Evolutionary conservation across 768 basidiomycete genomes (phyloP).

Genomic region (Agrocybe pediades): DNA sequence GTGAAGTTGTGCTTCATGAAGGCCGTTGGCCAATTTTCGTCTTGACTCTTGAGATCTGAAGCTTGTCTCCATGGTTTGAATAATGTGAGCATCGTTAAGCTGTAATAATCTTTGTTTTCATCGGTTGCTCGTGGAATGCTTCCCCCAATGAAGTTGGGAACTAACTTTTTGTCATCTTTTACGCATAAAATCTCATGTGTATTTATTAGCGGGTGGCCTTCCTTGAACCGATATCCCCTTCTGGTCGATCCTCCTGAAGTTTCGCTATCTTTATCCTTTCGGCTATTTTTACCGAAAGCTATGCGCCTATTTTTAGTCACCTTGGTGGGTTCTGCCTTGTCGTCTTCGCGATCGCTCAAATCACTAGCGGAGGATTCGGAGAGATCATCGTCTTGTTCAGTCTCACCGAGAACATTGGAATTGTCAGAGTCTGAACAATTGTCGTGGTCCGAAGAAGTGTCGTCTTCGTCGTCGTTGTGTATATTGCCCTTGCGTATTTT

Average conservation of each 20-base stretch:
- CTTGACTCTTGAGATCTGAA: constrained; percentile 16
- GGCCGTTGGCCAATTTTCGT: constrained; percentile 24
- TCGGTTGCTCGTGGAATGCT: constrained; percentile 27
- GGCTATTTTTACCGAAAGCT: too few species aligned
- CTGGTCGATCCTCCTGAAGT: too few species aligned
- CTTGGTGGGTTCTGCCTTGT: too few species aligned
- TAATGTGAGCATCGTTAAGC: constrained; percentile 28
- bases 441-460: too few species aligned
- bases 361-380: too few species aligned
- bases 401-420: too few species aligned
- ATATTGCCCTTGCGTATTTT: background rate
- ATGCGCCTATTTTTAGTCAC: too few species aligned
- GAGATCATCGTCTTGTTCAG: too few species aligned
- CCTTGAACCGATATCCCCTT: constrained; percentile 4
- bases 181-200: constrained; percentile 21
- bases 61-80: constrained; percentile 32
- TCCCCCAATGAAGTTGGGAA: constrained; percentile 30
- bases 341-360: too few species aligned
- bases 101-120: constrained; percentile 30
- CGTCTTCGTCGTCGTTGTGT: too few species aligned
- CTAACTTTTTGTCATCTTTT: constrained; percentile 1
- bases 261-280: too few species aligned
- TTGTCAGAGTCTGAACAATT: too few species aligned
- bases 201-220: constrained; percentile 20
- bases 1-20: constrained; percentile 19